Base-by-base conservation (phyloP, 164 flowering plant genomes). In the Saururus chinensis region DNA sequence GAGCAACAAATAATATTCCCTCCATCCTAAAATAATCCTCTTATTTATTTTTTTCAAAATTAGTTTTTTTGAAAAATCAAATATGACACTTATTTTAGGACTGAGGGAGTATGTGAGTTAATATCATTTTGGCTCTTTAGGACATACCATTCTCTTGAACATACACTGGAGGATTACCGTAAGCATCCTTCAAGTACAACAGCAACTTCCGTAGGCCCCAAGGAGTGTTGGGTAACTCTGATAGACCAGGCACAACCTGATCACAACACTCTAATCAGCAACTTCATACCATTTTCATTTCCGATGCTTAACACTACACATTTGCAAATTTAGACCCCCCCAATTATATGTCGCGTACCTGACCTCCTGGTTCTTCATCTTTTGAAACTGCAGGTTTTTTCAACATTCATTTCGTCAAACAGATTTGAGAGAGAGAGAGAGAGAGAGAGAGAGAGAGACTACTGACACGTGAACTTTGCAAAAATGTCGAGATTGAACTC, bases 91-190 rank as follows among this genome's bases (percentile, higher is more conserved):
- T n/a, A n/a, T n/a, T n/a, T n/a, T n/a, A n/a, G n/a, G n/a, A n/a
- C n/a, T n/a, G n/a, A n/a, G n/a, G n/a, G n/a, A n/a, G n/a, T n/a
- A n/a, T n/a, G 37, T 2, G 2, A 30, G 37, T 30, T 30, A 30
- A 30, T 30, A 2, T 37, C 48, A n/a, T 26, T 42, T 60, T 17
- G 53, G 26, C 41, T 1, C 11, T 19, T 4, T 24, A 61, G 26
- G 37, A 14, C 58, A 12, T 55, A 74, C 77, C 74, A 59, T 67
- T 70, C 67, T 74, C 77, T 13, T 74, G 77, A 21, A 71, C 17
- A 21, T 45, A 71, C 13, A 71, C 30, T 16, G 72, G 70, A 52
- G 67, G 77, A 40, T 74, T 74, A 58, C 72, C 72, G 53, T 71
- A 68, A 16, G 63, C 17, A 59, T 68, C 53, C 55, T 68, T 71